Evolutionary conservation across 306 rosid species (phyloP).

Genomic region (Geum urbanum): DNA sequence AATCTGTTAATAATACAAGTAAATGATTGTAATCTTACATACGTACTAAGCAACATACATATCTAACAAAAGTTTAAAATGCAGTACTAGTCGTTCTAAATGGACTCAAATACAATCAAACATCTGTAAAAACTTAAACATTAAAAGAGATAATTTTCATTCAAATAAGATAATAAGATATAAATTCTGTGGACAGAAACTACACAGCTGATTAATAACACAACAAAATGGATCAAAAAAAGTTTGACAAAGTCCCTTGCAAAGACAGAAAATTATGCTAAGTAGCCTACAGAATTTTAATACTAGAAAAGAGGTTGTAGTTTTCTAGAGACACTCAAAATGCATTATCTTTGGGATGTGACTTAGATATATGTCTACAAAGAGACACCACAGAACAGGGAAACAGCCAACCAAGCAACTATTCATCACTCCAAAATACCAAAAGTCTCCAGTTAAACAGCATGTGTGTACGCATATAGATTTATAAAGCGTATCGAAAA

Average conservation of each 20-base stretch:
- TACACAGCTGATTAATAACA: too few relatives aligned
- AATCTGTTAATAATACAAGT: constrained; percentile 49
- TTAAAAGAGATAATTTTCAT: background rate
- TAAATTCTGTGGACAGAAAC: too few relatives aligned
- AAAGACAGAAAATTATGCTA: background rate
- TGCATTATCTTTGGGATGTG: constrained; percentile 1
- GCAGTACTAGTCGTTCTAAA: background rate
- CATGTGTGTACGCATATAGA: background rate
- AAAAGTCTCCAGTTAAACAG: background rate
- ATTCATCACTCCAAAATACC: background rate
- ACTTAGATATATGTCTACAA: background rate
- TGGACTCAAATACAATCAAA: background rate
- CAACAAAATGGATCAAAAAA: too few relatives aligned
- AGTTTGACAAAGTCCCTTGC: background rate
- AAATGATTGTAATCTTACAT: constrained; percentile 14
- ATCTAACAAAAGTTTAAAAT: constrained; percentile 7
- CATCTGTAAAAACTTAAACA: background rate
- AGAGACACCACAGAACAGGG: constrained; percentile 1
- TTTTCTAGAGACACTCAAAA: background rate
- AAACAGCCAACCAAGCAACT: background rate
- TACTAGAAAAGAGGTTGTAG: background rate
- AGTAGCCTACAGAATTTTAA: background rate
- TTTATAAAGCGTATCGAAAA: too few relatives aligned
- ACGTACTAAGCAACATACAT: background rate
- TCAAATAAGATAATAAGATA: background rate